These are phyloP conservation scores for Mycena galericulata DNA, from an alignment of 768 basidiomycete genomes.

Conservation along the genomic window DNA sequence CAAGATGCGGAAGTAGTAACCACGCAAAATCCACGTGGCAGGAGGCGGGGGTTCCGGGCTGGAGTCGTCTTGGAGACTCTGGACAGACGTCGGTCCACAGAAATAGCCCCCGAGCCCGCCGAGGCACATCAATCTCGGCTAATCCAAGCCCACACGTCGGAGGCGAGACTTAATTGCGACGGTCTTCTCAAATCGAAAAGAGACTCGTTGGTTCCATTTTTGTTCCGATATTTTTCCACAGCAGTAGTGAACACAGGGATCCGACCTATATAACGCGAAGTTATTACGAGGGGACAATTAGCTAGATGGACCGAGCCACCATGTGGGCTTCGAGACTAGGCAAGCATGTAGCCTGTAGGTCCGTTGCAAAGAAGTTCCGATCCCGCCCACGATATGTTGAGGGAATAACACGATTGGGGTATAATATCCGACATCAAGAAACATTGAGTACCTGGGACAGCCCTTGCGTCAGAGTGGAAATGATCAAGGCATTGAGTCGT, in stretches of 20 bases:
- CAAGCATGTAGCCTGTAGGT: too few relatives aligned
- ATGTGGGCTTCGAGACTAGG: neutral
- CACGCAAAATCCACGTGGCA: conserved; percentile 29
- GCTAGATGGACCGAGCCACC: neutral
- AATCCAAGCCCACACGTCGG: conserved; percentile 11
- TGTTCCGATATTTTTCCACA: neutral
- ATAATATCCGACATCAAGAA: conserved; percentile 4
- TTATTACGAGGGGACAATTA: neutral
- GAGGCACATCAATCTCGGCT: conserved; percentile 11
- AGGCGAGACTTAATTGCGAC: neutral
- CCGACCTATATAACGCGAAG: neutral
- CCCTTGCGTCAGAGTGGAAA: too few relatives aligned
- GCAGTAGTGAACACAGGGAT: neutral
- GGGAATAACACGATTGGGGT: conserved; percentile 6
- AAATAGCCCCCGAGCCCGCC: conserved; percentile 11
- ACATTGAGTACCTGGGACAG: neutral
- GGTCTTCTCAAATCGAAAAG: neutral
- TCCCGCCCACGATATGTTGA: too few relatives aligned
- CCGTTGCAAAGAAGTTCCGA: too few relatives aligned
- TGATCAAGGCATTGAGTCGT: neutral
- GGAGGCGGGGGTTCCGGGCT: conserved; percentile 34
- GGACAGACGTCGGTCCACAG: neutral
- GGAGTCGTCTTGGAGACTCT: conserved; percentile 23
- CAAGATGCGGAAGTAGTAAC: neutral
- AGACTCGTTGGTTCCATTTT: neutral